phyloP scores from a whole-genome alignment of 2,329 filamentous ascomycete genomes.

The Tricladium varicosporioides region DNA sequence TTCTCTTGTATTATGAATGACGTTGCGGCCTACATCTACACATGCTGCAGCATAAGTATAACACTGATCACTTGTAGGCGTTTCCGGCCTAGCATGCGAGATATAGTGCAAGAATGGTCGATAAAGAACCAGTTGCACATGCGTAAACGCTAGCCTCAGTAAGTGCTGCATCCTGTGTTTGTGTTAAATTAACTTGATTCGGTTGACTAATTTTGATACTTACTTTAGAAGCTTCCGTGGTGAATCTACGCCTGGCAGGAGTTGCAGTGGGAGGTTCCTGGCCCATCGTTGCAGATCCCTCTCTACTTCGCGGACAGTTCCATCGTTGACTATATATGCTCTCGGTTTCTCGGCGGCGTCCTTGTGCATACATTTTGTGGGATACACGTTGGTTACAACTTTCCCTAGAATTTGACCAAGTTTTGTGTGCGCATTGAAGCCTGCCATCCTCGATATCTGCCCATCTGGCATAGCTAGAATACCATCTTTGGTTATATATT shows the following conservation, averaged over 20 bases:
- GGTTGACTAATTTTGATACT: constrained; percentile 29
- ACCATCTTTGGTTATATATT: constrained; percentile 56
- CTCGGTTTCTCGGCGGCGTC: constrained; percentile 22
- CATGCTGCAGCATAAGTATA: constrained; percentile 66
- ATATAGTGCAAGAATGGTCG: constrained; percentile 81
- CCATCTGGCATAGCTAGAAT: constrained; percentile 52
- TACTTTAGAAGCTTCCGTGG: constrained; percentile 72
- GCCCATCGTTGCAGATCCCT: constrained; percentile 59
- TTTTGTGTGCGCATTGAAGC: constrained; percentile 60
- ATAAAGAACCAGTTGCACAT: constrained; percentile 77
- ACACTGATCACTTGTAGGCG: constrained; percentile 64
- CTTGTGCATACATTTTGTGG: constrained; percentile 51
- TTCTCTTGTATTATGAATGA: constrained; percentile 72
- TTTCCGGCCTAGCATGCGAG: constrained; percentile 57
- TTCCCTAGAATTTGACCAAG: constrained; percentile 59
- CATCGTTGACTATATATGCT: constrained; percentile 59
- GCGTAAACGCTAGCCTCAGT: constrained; percentile 72
- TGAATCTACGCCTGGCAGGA: constrained; percentile 75
- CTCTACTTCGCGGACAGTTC: constrained; percentile 60
- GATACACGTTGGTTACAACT: constrained; percentile 61
- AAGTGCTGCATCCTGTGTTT: constrained; percentile 61
- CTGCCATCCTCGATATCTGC: constrained; percentile 57
- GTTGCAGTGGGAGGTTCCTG: constrained; percentile 63
- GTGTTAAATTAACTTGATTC: background rate
- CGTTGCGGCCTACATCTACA: constrained; percentile 59